phyloP scores from a whole-genome alignment of 139 green algal genomes.

The Chlamydomonas schloesseri region DNA sequence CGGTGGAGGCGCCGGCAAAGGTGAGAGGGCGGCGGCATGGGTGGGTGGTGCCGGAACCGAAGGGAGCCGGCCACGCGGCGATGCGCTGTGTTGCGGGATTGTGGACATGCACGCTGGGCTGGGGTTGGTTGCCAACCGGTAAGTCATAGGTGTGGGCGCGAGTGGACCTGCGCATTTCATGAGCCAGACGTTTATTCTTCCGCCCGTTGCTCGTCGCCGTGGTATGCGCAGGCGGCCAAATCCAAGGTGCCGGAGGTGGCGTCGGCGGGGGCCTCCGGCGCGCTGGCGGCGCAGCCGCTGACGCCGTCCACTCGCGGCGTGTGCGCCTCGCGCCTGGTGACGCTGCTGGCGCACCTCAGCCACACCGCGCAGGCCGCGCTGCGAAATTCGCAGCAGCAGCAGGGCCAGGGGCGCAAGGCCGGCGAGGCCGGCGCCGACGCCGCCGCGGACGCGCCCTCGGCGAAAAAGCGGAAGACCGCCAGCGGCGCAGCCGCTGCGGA shows the following conservation, averaged over 20 bases:
- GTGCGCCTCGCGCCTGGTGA: slow-evolving; percentile 66
- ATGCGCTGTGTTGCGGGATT: too few species aligned
- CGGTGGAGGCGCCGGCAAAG: slow-evolving; percentile 2
- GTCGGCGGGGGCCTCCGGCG: not conserved
- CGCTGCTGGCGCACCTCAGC: slow-evolving; percentile 45
- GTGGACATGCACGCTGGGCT: too few species aligned
- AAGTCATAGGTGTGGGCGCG: too few species aligned
- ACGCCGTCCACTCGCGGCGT: slow-evolving; percentile 48
- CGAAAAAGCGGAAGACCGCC: slow-evolving; percentile 31
- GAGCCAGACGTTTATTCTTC: too few species aligned
- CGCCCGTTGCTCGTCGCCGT: too few species aligned
- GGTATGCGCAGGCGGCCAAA: not conserved
- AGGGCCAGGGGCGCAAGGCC: not conserved
- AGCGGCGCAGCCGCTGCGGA: slow-evolving; percentile 25
- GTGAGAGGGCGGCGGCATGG: not conserved
- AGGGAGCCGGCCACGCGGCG: too few species aligned
- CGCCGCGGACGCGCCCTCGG: not conserved
- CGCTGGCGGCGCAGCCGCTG: not conserved
- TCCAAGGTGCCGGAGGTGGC: slow-evolving; percentile 6
- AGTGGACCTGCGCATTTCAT: too few species aligned
- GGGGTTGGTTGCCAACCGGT: too few species aligned
- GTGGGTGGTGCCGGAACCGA: too few species aligned
- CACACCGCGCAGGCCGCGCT: slow-evolving; percentile 24
- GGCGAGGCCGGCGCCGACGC: not conserved
- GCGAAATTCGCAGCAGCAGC: slow-evolving; percentile 8